Percentiles rank a stretch among this genome's conserved stretches.
Conservation (phyloP, 2,329 filamentous ascomycete species). For the Penicillium sp. region DNA sequence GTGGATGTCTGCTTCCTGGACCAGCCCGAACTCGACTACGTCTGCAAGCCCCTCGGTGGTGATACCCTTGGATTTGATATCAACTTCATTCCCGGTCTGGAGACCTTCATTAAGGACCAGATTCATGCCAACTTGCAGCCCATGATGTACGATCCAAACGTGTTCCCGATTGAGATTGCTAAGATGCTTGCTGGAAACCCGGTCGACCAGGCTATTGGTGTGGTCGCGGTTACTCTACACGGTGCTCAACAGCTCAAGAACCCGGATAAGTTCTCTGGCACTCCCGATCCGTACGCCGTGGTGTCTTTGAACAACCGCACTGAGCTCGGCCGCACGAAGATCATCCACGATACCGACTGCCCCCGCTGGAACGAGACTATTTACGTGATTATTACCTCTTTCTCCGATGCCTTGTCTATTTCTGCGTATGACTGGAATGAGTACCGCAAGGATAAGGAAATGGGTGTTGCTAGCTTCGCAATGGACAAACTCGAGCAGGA, state of each 20-base stretch:
- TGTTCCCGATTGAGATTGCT: constrained; percentile 96
- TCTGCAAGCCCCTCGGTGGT: constrained; percentile 94
- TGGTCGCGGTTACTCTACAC: constrained; percentile 86
- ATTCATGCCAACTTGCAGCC: constrained; percentile 90
- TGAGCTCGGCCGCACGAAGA: constrained; percentile 84
- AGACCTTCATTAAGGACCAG: constrained; percentile 90
- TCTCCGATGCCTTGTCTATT: constrained; percentile 82
- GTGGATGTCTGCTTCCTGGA: constrained; percentile 94
- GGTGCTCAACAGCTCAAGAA: constrained; percentile 92
- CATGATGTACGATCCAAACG: constrained; percentile 98
- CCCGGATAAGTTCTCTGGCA: constrained; percentile 86
- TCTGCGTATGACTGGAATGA: constrained; percentile 92
- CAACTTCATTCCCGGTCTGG: constrained; percentile 95
- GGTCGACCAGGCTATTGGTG: constrained; percentile 92
- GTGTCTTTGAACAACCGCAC: constrained; percentile 81
- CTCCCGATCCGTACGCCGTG: constrained; percentile 83
- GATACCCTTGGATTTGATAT: constrained; percentile 97
- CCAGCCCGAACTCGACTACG: constrained; percentile 86
- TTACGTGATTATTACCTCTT: constrained; percentile 89
- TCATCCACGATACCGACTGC: constrained; percentile 75
- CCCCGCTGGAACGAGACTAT: constrained; percentile 96
- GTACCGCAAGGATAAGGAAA: constrained; percentile 91
- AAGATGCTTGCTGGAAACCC: constrained; percentile 95
- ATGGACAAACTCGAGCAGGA: constrained; percentile 78
- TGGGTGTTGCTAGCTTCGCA: constrained; percentile 80